phyloP scores from a whole-genome alignment of 352 stramenopile genomes.

The Pythium volutum region DNA sequence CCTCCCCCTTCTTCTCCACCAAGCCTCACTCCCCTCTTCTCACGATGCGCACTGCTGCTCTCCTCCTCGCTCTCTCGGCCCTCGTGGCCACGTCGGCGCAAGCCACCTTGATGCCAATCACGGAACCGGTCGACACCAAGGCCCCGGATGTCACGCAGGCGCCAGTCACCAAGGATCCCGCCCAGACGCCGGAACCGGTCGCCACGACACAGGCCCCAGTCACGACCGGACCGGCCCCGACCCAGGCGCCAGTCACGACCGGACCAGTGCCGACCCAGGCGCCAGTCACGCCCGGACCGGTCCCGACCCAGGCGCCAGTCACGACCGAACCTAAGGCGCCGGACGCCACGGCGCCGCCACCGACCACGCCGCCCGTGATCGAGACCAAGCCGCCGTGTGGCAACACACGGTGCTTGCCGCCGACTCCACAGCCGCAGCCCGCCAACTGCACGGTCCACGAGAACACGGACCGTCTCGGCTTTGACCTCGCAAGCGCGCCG shows the following conservation, averaged over 20 bases:
- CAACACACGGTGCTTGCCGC: no score
- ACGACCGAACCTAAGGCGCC: not conserved
- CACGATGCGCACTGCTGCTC: constrained; percentile 19
- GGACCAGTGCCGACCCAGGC: not conserved
- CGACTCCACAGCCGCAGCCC: not conserved
- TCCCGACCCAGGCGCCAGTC: not conserved
- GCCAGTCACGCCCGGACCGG: not conserved
- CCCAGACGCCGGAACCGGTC: no score
- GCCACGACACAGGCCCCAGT: no score
- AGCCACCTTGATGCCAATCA: not conserved
- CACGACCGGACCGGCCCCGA: not conserved
- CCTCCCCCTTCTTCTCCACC: not conserved
- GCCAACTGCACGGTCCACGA: constrained; percentile 2
- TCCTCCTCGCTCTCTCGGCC: constrained; percentile 11
- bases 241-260: not conserved
- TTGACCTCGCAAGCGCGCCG: constrained; percentile 9
- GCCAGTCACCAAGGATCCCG: no score
- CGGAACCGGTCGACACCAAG: not conserved
- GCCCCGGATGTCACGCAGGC: not conserved
- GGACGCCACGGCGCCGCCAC: not conserved
- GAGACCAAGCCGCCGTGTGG: not conserved
- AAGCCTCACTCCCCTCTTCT: not conserved
- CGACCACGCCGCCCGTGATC: not conserved
- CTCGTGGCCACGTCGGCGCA: not conserved
- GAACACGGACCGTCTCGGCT: constrained; percentile 16